Base-by-base conservation (phyloP, 495 filamentous ascomycete species). In the Penicillium salamii region DNA sequence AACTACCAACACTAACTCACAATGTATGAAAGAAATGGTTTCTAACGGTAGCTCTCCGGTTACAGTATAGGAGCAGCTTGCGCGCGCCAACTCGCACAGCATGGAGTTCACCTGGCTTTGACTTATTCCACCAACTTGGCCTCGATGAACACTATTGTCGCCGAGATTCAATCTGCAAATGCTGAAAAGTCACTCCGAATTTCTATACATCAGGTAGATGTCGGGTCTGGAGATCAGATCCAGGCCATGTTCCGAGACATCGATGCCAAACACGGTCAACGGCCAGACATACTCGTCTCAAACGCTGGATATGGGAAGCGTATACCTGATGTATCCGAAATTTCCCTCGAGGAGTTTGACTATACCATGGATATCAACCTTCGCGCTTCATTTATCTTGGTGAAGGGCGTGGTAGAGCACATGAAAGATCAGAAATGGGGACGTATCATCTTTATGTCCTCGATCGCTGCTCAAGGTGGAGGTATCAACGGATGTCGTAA, bases 341-440 rank as follows among this genome's bases (percentile, higher is more conserved):
- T 79, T 45, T 39, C 62, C 1, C 62, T 78, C 2, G 84, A 85
- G 31, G 83, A 87, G 52, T 89, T 85, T 58, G 83, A 88, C 56
- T 66, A 82, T 48, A 87, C 78, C 2, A 63, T 87, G 32, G 79
- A 74, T 46, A 71, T 87, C 47, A 89, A 89, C 54, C 72, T 87
- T 13, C 71, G 83, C 17, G 76, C 82, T 0, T 77, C 82, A 2
- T 89, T 87, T 54, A 70, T 87, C 41, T 68, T 87, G 12, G 75
- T 76, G 1, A 86, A 88, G 55, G 75, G 83, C 5, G 75, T 77
- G 33, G 77, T 87, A 1, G 80, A 80, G 38, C 73, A 80, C 43
- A 88, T 88, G 85, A 76, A 78, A 38, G 57, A 60, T 18, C 74
- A 77, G 50, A 62, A 65, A 28, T 87, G 84, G 84, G 85, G 85